phyloP scores from a whole-genome alignment of 2,329 filamentous ascomycete species.

The Talaromyces sp. region DNA sequence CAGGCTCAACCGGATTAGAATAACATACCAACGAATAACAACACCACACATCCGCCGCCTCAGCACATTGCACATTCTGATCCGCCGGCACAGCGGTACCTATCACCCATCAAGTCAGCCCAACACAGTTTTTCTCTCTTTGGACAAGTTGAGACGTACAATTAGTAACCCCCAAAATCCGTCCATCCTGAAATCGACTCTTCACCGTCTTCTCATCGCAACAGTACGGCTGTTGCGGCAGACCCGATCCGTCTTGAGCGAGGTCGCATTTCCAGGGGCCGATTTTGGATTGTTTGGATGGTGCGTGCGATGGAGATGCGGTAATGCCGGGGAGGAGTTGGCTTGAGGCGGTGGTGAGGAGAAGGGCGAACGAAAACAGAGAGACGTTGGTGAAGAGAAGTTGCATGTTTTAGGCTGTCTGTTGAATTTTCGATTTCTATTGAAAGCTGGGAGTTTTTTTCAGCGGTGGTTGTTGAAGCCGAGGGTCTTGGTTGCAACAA shows the following conservation, averaged over 20 bases:
- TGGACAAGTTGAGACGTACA: neutral
- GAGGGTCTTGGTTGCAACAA: no score
- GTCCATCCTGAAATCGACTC: slow-evolving; percentile 7
- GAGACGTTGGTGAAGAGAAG: no score
- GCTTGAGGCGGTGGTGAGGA: slow-evolving; percentile 18
- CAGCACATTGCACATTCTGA: slow-evolving; percentile 15
- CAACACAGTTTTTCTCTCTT: no score
- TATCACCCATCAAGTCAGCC: slow-evolving; percentile 4
- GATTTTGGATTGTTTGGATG: slow-evolving; percentile 10
- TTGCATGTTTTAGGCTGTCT: neutral
- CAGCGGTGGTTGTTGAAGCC: neutral
- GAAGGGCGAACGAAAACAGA: neutral
- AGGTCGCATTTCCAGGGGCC: slow-evolving; percentile 18
- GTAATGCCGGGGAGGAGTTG: slow-evolving; percentile 18
- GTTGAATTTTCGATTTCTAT: no score
- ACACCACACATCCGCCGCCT: slow-evolving; percentile 18
- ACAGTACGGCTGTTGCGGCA: slow-evolving; percentile 17
- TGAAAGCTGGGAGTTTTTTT: neutral
- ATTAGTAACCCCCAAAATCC: slow-evolving; percentile 8
- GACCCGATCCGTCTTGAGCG: slow-evolving; percentile 17
- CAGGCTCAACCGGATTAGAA: neutral
- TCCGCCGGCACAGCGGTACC: slow-evolving; percentile 14
- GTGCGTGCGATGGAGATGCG: slow-evolving; percentile 6
- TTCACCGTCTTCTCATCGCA: slow-evolving; percentile 15
- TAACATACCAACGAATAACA: slow-evolving; percentile 16